Conservation (phyloP, 371 early-diverging fungal genomes). For the Capillidium heterosporum region DNA sequence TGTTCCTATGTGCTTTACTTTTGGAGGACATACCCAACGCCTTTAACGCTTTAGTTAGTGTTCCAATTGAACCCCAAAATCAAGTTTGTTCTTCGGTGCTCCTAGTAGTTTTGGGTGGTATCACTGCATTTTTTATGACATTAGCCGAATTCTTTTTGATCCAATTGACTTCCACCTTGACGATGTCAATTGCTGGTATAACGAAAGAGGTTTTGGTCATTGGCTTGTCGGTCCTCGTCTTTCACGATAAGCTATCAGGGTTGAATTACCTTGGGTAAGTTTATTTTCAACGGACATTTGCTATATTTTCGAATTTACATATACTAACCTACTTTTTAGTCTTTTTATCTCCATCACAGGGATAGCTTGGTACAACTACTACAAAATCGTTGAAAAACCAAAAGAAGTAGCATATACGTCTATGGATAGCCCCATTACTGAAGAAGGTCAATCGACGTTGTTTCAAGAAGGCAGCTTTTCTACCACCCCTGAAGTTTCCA, state of each 20-base stretch:
- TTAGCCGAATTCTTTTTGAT: conserved; percentile 66
- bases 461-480: too few species aligned
- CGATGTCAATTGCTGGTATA: conserved; percentile 77
- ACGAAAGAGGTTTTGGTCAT: conserved; percentile 27
- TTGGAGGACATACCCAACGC: conserved; percentile 18
- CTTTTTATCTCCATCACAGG: conserved; percentile 4
- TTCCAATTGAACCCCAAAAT: conserved; percentile 17
- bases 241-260: neutral
- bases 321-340: neutral
- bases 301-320: neutral
- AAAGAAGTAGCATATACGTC: too few species aligned
- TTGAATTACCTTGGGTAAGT: conserved; percentile 6
- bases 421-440: too few species aligned
- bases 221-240: neutral
- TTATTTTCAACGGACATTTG: neutral
- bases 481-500: too few species aligned
- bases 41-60: conserved; percentile 23
- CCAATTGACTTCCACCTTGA: conserved; percentile 61
- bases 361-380: conserved; percentile 5
- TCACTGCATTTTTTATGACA: conserved; percentile 75
- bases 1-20: neutral
- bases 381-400: neutral
- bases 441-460: too few species aligned
- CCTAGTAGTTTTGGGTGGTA: conserved; percentile 39
- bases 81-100: conserved; percentile 18